Percentiles rank a stretch among this genome's conserved stretches.
Evolutionary conservation across 2,329 filamentous ascomycete genomes (phyloP).

Genomic region (Stylonectria norvegica): DNA sequence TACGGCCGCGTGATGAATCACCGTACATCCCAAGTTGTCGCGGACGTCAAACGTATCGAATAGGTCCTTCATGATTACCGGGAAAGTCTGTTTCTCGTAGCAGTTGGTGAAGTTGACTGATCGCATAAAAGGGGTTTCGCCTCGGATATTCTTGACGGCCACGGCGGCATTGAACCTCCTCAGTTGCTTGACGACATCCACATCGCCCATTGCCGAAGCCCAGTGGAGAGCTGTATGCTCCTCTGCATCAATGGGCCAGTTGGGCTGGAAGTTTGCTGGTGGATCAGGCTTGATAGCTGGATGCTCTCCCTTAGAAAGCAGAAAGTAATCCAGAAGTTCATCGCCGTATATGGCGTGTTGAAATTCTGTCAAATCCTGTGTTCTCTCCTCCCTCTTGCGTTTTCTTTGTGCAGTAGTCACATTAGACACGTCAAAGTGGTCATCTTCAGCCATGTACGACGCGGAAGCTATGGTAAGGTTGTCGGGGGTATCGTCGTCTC

Average conservation of each 20-base stretch:
- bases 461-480: constrained; percentile 80
- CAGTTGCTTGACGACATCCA: constrained; percentile 85
- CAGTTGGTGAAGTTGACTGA: constrained; percentile 96
- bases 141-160: constrained; percentile 65
- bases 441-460: constrained; percentile 81
- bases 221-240: constrained; percentile 92
- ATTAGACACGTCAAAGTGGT: constrained; percentile 68
- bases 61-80: constrained; percentile 76
- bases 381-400: constrained; percentile 67
- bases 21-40: constrained; percentile 78
- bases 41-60: constrained; percentile 75
- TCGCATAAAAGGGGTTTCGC: constrained; percentile 91
- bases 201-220: constrained; percentile 95
- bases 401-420: constrained; percentile 62
- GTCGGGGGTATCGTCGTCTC: constrained; percentile 78
- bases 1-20: constrained; percentile 90
- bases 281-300: constrained; percentile 71
- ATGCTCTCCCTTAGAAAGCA: constrained; percentile 77
- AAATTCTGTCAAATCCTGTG: constrained; percentile 67
- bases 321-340: constrained; percentile 91
- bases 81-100: constrained; percentile 89
- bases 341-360: constrained; percentile 91
- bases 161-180: constrained; percentile 75
- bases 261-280: constrained; percentile 80
- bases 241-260: constrained; percentile 90